Evolutionary conservation across 441 rosid genomes (phyloP), one percentile per base, ranked within the genome.

Genomic region (Metrosideros polymorpha): DNA sequence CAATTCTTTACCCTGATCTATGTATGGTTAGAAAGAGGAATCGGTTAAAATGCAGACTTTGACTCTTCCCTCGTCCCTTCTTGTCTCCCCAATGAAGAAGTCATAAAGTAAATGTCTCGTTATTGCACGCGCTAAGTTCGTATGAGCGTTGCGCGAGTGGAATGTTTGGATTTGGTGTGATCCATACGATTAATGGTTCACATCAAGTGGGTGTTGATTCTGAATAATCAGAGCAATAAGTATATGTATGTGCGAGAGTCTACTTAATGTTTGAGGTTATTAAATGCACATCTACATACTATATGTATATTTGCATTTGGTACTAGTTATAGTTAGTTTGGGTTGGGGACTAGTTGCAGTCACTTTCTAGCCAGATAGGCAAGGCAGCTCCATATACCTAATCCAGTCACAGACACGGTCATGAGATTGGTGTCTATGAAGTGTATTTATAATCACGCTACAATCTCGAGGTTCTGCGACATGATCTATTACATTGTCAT

Each of bases 141-240:
- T 9, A 9, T 32, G 76, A 63, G 25, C 43, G 5, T 18, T 32
- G 13, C 18, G 0, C 6, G 3, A 6, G 76, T 0, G 25, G 15
- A 63, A 63, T 0, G 0, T 17, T 43, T 17, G 22, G 1, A 63
- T 63, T 17, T 63, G 25, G 24, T 63, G 42, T 24, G 76, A 63
- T 1, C 76, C 42, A 63, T 30, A 32, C 15, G 43, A 63, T 63
- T 35, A 2, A 8, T 17, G 76, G 2, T 19, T 32, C 1, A 1
- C 12, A 7, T 59, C 7, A 3, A n/a, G 2, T 7, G 0, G 71
- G 35, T 14, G 39, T 39, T 2, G 0, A 59, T 59, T 59, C 32
- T 0, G 3, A 14, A 4, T 63, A 30, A 63, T 17, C 2, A 0
- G 43, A 63, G 43, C 1, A 1, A 17, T 18, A 61, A 0, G 7